These are phyloP conservation scores for Xylaria cubensis DNA, from an alignment of 495 filamentous ascomycete genomes.

Conservation along the genomic window DNA sequence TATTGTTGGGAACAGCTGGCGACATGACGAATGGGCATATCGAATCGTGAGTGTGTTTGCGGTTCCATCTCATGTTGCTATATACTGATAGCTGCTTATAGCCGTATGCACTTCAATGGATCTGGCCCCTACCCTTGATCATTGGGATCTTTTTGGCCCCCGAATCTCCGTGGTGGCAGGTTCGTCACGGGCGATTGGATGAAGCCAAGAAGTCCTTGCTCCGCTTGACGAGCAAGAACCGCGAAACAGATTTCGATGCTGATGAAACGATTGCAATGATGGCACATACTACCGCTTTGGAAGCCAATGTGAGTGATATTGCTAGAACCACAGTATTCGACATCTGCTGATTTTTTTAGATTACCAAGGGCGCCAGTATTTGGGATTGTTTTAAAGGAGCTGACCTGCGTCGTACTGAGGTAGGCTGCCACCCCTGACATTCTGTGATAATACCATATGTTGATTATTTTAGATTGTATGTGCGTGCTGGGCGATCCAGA, in stretches of 20 bases:
- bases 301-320: slow-evolving; percentile 58
- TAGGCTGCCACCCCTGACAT: slow-evolving; percentile 23
- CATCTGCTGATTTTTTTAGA: slow-evolving; percentile 34
- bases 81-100: slow-evolving; percentile 43
- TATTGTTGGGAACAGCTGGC: slow-evolving; percentile 66
- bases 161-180: slow-evolving; percentile 84
- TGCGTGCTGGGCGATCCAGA: slow-evolving; percentile 86
- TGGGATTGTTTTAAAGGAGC: slow-evolving; percentile 77
- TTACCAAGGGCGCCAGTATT: slow-evolving; percentile 72
- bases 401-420: slow-evolving; percentile 75
- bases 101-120: slow-evolving; percentile 79
- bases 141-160: slow-evolving; percentile 75
- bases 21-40: slow-evolving; percentile 65
- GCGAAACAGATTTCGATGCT: slow-evolving; percentile 68
- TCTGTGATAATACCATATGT: neutral
- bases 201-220: slow-evolving; percentile 72
- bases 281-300: slow-evolving; percentile 79
- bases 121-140: slow-evolving; percentile 80
- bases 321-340: neutral
- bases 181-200: slow-evolving; percentile 70
- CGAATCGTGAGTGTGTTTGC: slow-evolving; percentile 50
- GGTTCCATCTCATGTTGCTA: neutral
- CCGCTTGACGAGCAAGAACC: slow-evolving; percentile 65
- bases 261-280: slow-evolving; percentile 86
- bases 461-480: slow-evolving; percentile 62